These are phyloP conservation scores for Bryoerythrophyllum caledonicum DNA, from an alignment of 225 moss, liverwort and hornwort species.

Conservation along the genomic window DNA sequence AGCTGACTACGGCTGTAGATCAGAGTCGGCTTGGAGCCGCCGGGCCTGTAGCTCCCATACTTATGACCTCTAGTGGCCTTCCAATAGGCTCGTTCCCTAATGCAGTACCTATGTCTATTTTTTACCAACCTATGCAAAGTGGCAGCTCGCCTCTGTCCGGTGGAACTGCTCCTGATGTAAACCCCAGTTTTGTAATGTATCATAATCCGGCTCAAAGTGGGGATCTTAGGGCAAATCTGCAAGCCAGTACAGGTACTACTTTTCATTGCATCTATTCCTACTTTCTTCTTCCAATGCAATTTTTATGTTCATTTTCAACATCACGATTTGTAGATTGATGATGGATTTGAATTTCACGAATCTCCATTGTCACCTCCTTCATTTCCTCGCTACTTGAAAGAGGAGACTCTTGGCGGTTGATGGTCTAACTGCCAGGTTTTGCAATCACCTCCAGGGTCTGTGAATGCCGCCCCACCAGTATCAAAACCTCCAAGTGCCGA, in stretches of 20 bases:
- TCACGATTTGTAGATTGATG: background rate
- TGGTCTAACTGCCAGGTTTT: slow-evolving; percentile 23
- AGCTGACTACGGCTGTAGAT: slow-evolving; percentile 45
- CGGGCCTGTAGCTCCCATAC: slow-evolving; percentile 43
- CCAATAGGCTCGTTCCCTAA: slow-evolving; percentile 46
- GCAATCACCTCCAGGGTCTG: slow-evolving; percentile 37
- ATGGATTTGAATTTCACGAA: background rate
- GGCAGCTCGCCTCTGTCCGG: slow-evolving; percentile 54
- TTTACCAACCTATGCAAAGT: slow-evolving; percentile 45
- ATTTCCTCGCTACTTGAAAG: background rate
- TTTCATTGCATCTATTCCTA: background rate
- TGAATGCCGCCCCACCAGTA: slow-evolving; percentile 31
- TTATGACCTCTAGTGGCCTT: slow-evolving; percentile 53
- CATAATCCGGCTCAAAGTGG: slow-evolving; percentile 49
- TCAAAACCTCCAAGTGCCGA: slow-evolving; percentile 40
- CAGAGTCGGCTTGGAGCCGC: slow-evolving; percentile 53
- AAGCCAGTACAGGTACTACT: slow-evolving; percentile 42
- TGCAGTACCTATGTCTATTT: slow-evolving; percentile 52
- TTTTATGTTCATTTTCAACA: background rate
- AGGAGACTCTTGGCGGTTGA: slow-evolving; percentile 1
- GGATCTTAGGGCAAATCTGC: slow-evolving; percentile 44
- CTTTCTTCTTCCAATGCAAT: background rate
- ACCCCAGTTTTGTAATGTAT: slow-evolving; percentile 56
- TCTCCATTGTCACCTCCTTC: background rate
- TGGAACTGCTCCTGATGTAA: slow-evolving; percentile 46